Evolutionary conservation across 768 basidiomycete species (phyloP).

Genomic region (Austroboletus festivus): DNA sequence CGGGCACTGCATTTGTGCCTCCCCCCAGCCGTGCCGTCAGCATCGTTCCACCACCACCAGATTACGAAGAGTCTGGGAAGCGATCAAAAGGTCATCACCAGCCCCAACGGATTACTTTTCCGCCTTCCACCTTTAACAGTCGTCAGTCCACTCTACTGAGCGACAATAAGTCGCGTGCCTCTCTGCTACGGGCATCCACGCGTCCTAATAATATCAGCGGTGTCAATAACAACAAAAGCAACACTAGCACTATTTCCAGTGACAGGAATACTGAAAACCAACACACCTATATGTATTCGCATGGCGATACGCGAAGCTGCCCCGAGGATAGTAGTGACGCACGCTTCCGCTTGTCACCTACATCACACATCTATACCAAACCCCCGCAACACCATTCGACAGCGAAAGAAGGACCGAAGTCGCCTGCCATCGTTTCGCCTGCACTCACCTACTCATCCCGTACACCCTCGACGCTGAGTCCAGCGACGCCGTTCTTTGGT

Average conservation of each 20-base stretch:
- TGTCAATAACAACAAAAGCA: slow-evolving; percentile 22
- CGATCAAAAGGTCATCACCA: slow-evolving; percentile 11
- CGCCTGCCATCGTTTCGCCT: slow-evolving; percentile 61
- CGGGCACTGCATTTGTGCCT: slow-evolving; percentile 13
- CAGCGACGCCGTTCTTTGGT: slow-evolving; percentile 69
- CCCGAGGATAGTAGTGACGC: slow-evolving; percentile 2
- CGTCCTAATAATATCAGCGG: slow-evolving; percentile 21
- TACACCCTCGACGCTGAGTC: slow-evolving; percentile 65
- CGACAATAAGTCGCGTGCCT: slow-evolving; percentile 9
- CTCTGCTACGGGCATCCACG: slow-evolving; percentile 19
- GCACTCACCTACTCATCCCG: slow-evolving; percentile 65
- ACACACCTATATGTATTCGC: slow-evolving; percentile 25
- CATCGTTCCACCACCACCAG: slow-evolving; percentile 28
- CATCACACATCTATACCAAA: slow-evolving; percentile 14
- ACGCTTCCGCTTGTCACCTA: slow-evolving; percentile 8
- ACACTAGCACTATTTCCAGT: slow-evolving; percentile 18
- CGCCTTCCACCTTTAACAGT: slow-evolving; percentile 1
- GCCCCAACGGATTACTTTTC: slow-evolving; percentile 1
- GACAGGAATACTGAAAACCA: slow-evolving; percentile 15
- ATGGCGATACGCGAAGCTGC: slow-evolving; percentile 10
- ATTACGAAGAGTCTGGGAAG: slow-evolving; percentile 16
- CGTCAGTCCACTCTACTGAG: slow-evolving; percentile 4
- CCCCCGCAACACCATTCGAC: slow-evolving; percentile 12
- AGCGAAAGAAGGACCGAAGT: slow-evolving; percentile 34
- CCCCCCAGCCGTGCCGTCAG: slow-evolving; percentile 30